Base-by-base conservation (phyloP, 1,284 basidiomycete species). In the Phellopilus nigrolimitatus region DNA sequence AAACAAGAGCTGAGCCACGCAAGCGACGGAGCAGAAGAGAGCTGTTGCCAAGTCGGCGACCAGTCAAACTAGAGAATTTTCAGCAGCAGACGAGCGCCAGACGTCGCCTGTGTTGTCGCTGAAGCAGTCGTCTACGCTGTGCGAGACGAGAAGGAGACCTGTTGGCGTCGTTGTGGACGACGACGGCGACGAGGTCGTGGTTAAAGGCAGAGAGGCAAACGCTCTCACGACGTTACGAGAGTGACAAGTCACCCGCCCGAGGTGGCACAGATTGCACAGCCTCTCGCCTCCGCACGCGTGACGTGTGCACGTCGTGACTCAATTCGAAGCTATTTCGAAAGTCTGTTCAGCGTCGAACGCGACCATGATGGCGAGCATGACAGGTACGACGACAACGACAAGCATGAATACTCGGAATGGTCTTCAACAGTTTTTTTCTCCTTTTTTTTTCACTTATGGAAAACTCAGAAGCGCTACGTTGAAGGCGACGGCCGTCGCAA, bases 161-260 rank as follows among this genome's bases (percentile, higher is more conserved):
- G 43, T 40, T 47, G 51, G 38, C 17, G 45, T 36, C 37, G 44
- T 47, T 21, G 47, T 27, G 12, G 41, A 49, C 36, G 44, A 47
- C 44, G 47, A 48, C 47, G 39, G 24, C 30, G 41, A 34, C 21
- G 39, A 53, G 43, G 43, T 48, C 43, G 46, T 48, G 41, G 47
- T 49, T 33, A 22, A 34, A 47, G 51, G 39, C 46, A 53, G 45
- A 48, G 39, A 36, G 31, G 19, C 39, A 33, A 36, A 8, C 13
- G 17, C 30, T 44, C 36, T 31, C 41, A 44, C 39, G 41, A 5
- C 6, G 21, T 12, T 13, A 21, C 10, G 13, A 5, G 28, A 12
- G 6, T 5, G n/a, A 10, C 17, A 45, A 22, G 31, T 30, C 38
- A 8, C 42, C 12, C 6, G 15, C 41, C 25, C 36, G 49, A 45